Conservation (phyloP, 371 early-diverging fungal genomes). For the Nematocida major region DNA sequence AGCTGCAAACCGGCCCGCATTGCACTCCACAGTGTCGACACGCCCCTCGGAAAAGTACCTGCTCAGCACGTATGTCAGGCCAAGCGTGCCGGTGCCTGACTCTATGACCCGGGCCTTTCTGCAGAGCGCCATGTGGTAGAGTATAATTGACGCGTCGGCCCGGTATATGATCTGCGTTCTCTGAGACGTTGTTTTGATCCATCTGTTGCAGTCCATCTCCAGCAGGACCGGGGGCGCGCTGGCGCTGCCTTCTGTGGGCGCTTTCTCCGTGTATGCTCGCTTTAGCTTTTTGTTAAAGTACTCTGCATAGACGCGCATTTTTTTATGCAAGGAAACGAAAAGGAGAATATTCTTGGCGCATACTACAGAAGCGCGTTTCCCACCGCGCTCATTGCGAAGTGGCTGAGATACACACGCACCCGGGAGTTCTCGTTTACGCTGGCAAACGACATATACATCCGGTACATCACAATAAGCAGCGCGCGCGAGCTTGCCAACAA, state of each 20-base stretch:
- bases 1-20: slow-evolving; percentile 33
- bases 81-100: slow-evolving; percentile 54
- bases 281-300: background rate
- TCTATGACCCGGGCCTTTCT: slow-evolving; percentile 27
- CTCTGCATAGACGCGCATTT: slow-evolving; percentile 1
- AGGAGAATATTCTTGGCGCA: slow-evolving; percentile 4
- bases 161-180: slow-evolving; percentile 55
- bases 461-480: slow-evolving; percentile 76
- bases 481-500: slow-evolving; percentile 71
- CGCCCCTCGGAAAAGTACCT: slow-evolving; percentile 3
- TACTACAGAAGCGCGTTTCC: slow-evolving; percentile 62
- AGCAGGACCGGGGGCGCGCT: background rate
- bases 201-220: slow-evolving; percentile 19
- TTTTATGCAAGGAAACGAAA: slow-evolving; percentile 33
- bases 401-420: slow-evolving; percentile 50
- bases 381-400: slow-evolving; percentile 36
- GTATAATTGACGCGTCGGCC: slow-evolving; percentile 44
- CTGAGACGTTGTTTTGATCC: slow-evolving; percentile 33
- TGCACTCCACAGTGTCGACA: slow-evolving; percentile 48
- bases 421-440: slow-evolving; percentile 86
- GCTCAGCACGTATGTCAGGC: slow-evolving; percentile 44
- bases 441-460: slow-evolving; percentile 71
- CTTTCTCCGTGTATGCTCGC: background rate
- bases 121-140: slow-evolving; percentile 31
- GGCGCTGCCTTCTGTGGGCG: background rate